Evolutionary conservation across 495 filamentous ascomycete species (phyloP).

Genomic region (Sporormia fimetaria): DNA sequence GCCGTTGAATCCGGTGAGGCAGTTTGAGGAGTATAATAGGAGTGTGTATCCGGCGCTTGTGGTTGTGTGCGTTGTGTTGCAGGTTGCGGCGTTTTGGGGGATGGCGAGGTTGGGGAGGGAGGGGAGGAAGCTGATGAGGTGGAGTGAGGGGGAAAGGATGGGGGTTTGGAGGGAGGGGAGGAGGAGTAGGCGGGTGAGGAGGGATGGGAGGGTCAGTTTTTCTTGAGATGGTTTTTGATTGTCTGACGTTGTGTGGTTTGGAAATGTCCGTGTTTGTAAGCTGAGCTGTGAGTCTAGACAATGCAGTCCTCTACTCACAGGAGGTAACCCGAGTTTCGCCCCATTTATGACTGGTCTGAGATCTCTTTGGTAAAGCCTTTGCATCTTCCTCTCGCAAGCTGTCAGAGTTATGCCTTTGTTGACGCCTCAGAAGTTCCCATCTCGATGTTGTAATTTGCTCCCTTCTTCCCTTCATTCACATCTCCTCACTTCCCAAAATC

Average conservation of each 20-base stretch:
- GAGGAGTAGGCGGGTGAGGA: not conserved
- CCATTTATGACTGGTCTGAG: no score
- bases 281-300: constrained; percentile 1
- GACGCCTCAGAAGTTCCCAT: no score
- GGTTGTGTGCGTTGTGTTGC: constrained; percentile 8
- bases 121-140: constrained; percentile 15
- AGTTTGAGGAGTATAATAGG: constrained; percentile 1
- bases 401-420: no score
- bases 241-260: not conserved
- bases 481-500: not conserved
- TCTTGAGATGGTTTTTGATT: not conserved
- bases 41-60: constrained; percentile 16
- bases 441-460: no score
- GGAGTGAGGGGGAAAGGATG: constrained; percentile 13
- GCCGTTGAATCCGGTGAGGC: constrained; percentile 4
- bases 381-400: no score
- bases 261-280: not conserved
- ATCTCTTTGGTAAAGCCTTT: no score
- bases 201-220: not conserved
- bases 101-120: constrained; percentile 14
- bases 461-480: not conserved
- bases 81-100: constrained; percentile 3
- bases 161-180: constrained; percentile 6
- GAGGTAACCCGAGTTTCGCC: no score
- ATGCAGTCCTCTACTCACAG: no score